phyloP scores from a whole-genome alignment of 257 asterid species.

The Solanum sejunctum region DNA sequence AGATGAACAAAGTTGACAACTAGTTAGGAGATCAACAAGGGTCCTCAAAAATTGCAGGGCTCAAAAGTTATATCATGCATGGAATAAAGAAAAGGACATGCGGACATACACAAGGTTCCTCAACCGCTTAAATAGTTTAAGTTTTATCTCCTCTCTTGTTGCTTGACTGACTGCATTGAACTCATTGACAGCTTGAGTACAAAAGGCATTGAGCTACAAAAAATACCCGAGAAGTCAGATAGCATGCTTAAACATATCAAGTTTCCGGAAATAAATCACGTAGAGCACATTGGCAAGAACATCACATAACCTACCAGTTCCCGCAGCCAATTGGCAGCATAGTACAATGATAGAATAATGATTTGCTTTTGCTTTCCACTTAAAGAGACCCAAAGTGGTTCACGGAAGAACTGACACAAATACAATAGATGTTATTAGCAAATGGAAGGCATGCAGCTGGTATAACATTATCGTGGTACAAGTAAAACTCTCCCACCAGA shows the following conservation, averaged over 20 bases:
- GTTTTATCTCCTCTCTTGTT: conserved; percentile 47
- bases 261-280: background rate
- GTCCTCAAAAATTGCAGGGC: background rate
- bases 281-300: background rate
- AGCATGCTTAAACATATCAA: background rate
- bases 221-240: conserved; percentile 9
- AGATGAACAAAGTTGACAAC: background rate
- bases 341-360: conserved; percentile 55
- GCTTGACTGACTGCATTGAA: conserved; percentile 50
- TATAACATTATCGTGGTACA: background rate
- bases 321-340: conserved; percentile 81
- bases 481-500: background rate
- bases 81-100: background rate
- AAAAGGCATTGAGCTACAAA: conserved; percentile 63
- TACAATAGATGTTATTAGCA: conserved; percentile 15
- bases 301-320: conserved; percentile 47
- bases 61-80: background rate
- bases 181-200: conserved; percentile 52
- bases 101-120: conserved; percentile 73
- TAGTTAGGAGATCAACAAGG: background rate
- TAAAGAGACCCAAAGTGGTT: conserved; percentile 43
- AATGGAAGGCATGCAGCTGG: conserved; percentile 2
- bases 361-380: conserved; percentile 58
- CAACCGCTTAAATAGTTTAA: conserved; percentile 64
- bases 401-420: conserved; percentile 44